Evolutionary conservation across 2,329 filamentous ascomycete species (phyloP), one percentile per base, ranked within the genome.

Genomic region (Paracamarosporium sp.): DNA sequence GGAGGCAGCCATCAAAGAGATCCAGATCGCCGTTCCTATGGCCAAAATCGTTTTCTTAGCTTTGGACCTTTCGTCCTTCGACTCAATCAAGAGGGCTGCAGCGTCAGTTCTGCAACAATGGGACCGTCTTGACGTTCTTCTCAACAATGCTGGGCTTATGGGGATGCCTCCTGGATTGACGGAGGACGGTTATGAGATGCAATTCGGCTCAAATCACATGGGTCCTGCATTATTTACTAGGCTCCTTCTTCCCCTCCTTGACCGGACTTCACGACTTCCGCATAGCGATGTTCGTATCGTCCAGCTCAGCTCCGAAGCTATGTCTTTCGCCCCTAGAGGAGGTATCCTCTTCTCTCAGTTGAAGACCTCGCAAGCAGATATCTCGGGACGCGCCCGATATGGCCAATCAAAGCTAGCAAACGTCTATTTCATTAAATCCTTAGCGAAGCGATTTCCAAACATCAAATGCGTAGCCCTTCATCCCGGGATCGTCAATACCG

Each of bases 381-480:
- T 52, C 15, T 36, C 12, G 5, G 38, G 28, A 0, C 17, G 44
- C 7, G 17, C 48, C 8, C 45, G 35, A 12, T 83, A 84, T 65
- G 77, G 75, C 1, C 77, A 80, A 50, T 75, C 71, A 52, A 83
- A 83, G 61, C 73, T 83, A 2, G 81, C 81, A 15, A 81, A 82
- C 44, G 66, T 82, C 8, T 71, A 81, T 3, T 81, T 76, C 60
- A 67, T 76, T 0, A 60, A 67, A 4, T 62, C 75, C 28, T 66
- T 81, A 12, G 77, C 79, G 1, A 56, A 64, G n/a, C 71, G 68
- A 0, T 78, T 82, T 57, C 80, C 5, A 48, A n/a, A 65, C 3
- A 73, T 83, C 59, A 79, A n/a, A 67, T 0, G 67, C 8, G 70
- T 76, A 0, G 64, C 77, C 0, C 56, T 82, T 2, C 80, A 83